Evolutionary conservation across 2,329 filamentous ascomycete genomes (phyloP), one percentile per base, ranked within the genome.

Genomic region (Calonectria henricotiae): DNA sequence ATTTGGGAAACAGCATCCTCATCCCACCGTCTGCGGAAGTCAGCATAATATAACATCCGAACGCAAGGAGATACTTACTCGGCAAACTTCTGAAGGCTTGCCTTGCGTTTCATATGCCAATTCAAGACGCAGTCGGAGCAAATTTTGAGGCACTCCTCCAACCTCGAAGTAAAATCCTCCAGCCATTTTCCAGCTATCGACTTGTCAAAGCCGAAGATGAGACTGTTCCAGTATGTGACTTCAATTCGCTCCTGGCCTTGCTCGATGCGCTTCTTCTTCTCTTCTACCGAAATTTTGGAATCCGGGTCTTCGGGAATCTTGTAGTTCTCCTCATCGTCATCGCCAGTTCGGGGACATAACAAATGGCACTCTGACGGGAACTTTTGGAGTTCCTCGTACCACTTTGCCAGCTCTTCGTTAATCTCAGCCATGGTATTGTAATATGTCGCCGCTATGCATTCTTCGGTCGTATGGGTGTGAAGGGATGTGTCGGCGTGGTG

Each of bases 111-210:
- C 78, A 90, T 90, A 80, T 95, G 93, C 88, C 93, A 95, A 75
- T 91, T 91, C 71, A 90, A 87, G 62, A 93, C 91, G 79, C 93
- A 95, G 62, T 89, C 86, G 64, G 94, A 89, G 81, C 93, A 95
- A 68, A 83, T 85, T 68, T 86, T 88, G 27, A 95, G 85, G 44
- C 88, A 87, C 12, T 83, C 80, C 72, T 92, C 89, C 23, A 93
- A 84, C 23, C 88, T 86, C 5, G 82, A 77, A 63, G 85, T 87
- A 76, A 94, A 92, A 72, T 89, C 88, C 15, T 86, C 83, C 47
- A 91, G 85, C 82, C 92, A 88, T 69, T 87, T 85, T 32, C 89
- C 88, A 3, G 89, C 88, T 62, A 89, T 86, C 58, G 90, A 88
- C 60, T 88, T 86, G 66, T 87, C 88, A 71, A 93, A 90, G 20